Percentiles rank a stretch among this genome's conserved stretches.
These are phyloP conservation scores for Stagonosporopsis chrysanthemi DNA, from an alignment of 2,329 filamentous ascomycete genomes.

Conservation along the genomic window DNA sequence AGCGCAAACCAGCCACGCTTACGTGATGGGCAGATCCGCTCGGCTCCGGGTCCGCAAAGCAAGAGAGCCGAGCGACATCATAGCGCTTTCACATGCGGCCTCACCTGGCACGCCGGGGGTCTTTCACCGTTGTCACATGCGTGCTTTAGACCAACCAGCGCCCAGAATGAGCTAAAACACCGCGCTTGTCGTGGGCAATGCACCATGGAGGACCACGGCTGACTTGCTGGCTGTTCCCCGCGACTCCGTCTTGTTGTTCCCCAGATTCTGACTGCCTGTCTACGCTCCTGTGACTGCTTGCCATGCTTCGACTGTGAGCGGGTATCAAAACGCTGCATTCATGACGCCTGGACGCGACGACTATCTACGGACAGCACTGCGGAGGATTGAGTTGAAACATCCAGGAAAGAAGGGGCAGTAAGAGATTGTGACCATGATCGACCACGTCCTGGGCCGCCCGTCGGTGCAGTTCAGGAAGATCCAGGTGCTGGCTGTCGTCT, in stretches of 20 bases:
- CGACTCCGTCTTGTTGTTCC: not conserved
- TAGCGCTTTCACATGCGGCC: slow-evolving; percentile 35
- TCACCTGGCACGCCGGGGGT: slow-evolving; percentile 10
- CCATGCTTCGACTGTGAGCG: not conserved
- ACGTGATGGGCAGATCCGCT: not conserved
- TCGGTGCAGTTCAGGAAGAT: slow-evolving; percentile 91
- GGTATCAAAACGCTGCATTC: not conserved
- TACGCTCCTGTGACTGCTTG: not conserved
- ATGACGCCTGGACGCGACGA: slow-evolving; percentile 16
- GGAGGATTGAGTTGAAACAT: not conserved
- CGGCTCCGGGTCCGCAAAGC: slow-evolving; percentile 19
- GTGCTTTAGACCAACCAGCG: slow-evolving; percentile 6
- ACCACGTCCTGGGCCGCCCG: slow-evolving; percentile 90
- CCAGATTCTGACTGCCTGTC: not conserved
- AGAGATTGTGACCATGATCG: slow-evolving; percentile 52
- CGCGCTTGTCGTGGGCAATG: slow-evolving; percentile 10
- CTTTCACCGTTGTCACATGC: slow-evolving; percentile 24
- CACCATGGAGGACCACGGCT: slow-evolving; percentile 27
- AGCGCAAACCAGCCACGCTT: not conserved
- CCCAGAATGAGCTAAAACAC: slow-evolving; percentile 1
- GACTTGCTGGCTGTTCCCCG: slow-evolving; percentile 6
- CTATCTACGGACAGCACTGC: slow-evolving; percentile 5
- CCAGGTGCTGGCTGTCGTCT: slow-evolving; percentile 88
- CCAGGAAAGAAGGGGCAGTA: not conserved
- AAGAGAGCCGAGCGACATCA: slow-evolving; percentile 21